Percentiles rank a stretch among this genome's conserved stretches.
Evolutionary conservation across 768 basidiomycete genomes (phyloP).

Genomic region (Kwoniella heveanensis): DNA sequence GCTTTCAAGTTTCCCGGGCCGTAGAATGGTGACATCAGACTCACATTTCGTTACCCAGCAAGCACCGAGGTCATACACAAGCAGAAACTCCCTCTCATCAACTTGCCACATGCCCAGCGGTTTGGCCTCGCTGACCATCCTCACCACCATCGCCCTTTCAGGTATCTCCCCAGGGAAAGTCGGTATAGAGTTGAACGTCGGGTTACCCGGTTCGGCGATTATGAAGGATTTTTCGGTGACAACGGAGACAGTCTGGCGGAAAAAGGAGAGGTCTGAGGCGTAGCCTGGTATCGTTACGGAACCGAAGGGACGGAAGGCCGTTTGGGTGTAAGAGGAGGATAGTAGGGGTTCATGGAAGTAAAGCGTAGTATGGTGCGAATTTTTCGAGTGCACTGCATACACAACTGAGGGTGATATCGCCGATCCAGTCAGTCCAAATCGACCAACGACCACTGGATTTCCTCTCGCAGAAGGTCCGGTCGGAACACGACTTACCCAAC

Average conservation of each 20-base stretch:
- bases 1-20: too few species aligned
- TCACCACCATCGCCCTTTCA: constrained; percentile 25
- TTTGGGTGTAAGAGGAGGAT: neutral
- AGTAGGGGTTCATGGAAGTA: constrained; percentile 43
- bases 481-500: constrained; percentile 43
- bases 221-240: constrained; percentile 44
- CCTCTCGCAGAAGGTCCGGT: too few species aligned
- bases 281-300: constrained; percentile 37
- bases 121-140: constrained; percentile 29
- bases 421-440: neutral
- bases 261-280: constrained; percentile 46
- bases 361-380: constrained; percentile 37
- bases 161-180: constrained; percentile 27
- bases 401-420: too few species aligned
- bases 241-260: constrained; percentile 45
- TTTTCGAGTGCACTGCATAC: constrained; percentile 34
- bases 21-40: too few species aligned
- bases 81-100: constrained; percentile 48
- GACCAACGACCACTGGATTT: too few species aligned
- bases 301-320: constrained; percentile 39
- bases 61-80: constrained; percentile 48
- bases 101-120: constrained; percentile 50
- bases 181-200: constrained; percentile 39
- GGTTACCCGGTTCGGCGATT: constrained; percentile 50
- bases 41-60: constrained; percentile 51